Evolutionary conservation across 108 stramenopile genomes (phyloP).

Genomic region (Phaeodactylum tricornutum): DNA sequence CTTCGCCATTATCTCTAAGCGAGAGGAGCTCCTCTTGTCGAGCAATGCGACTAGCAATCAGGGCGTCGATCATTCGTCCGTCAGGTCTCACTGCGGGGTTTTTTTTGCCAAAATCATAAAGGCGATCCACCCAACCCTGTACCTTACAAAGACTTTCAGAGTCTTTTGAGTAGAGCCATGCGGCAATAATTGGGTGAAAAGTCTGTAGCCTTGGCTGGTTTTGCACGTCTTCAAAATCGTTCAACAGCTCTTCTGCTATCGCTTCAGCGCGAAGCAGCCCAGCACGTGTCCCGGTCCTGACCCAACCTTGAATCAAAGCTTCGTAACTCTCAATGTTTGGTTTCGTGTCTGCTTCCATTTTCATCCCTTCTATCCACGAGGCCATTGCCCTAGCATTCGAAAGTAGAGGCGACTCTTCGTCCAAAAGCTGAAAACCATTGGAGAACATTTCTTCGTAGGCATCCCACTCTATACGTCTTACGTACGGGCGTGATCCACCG

Average conservation of each 20-base stretch:
- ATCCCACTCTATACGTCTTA: slow-evolving; percentile 29
- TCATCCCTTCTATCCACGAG: slow-evolving; percentile 41
- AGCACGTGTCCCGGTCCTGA: slow-evolving; percentile 46
- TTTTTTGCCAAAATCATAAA: no score
- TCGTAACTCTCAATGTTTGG: slow-evolving; percentile 61
- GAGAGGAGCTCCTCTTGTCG: no score
- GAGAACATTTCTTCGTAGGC: slow-evolving; percentile 17
- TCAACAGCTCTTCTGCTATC: slow-evolving; percentile 18
- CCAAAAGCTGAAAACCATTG: slow-evolving; percentile 25
- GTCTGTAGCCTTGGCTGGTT: slow-evolving; percentile 27
- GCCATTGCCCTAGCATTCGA: slow-evolving; percentile 36
- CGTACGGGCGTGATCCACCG: slow-evolving; percentile 24
- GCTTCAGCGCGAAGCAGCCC: slow-evolving; percentile 43
- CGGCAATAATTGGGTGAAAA: slow-evolving; percentile 62
- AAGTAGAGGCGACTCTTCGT: slow-evolving; percentile 9
- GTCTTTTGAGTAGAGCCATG: slow-evolving; percentile 42
- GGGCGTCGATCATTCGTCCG: no score
- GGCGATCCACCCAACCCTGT: slow-evolving; percentile 42
- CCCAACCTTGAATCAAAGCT: slow-evolving; percentile 64
- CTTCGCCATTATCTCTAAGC: no score
- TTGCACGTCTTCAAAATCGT: not conserved
- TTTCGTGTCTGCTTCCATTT: slow-evolving; percentile 14
- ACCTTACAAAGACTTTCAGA: slow-evolving; percentile 37
- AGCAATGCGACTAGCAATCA: no score
- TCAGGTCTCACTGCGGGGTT: no score